Conservation (phyloP, 805 yeast genomes). For the Saccharomycopsis sp. region DNA sequence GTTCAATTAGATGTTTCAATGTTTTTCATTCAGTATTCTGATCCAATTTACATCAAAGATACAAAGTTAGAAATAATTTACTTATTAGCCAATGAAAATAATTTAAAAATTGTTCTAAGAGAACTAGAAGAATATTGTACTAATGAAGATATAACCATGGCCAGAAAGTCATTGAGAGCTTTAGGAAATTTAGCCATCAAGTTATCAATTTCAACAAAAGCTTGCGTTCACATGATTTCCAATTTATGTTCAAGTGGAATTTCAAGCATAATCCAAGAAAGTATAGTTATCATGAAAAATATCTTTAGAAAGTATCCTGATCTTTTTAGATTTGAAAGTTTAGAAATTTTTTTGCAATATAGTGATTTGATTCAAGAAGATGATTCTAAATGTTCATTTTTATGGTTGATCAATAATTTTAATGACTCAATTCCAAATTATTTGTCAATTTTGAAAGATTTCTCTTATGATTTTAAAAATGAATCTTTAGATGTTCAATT, state of each 20-base stretch:
- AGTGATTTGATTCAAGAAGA: slow-evolving; percentile 45
- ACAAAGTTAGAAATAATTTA: slow-evolving; percentile 84
- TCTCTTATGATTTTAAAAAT: slow-evolving; percentile 39
- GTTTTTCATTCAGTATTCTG: slow-evolving; percentile 76
- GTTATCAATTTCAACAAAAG: slow-evolving; percentile 22
- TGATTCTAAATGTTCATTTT: slow-evolving; percentile 64
- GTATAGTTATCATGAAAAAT: slow-evolving; percentile 62
- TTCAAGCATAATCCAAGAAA: slow-evolving; percentile 70
- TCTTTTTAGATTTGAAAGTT: background rate
- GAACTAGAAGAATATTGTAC: slow-evolving; percentile 82
- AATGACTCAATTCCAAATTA: slow-evolving; percentile 46
- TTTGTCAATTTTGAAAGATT: slow-evolving; percentile 15
- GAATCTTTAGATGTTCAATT: slow-evolving; percentile 69
- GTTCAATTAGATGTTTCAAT: slow-evolving; percentile 55
- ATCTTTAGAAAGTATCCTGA: slow-evolving; percentile 67
- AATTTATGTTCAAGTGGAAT: slow-evolving; percentile 31
- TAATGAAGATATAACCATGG: slow-evolving; percentile 78
- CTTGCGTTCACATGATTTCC: slow-evolving; percentile 37
- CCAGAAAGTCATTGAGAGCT: slow-evolving; percentile 77
- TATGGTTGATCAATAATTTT: slow-evolving; percentile 87
- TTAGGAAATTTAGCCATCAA: slow-evolving; percentile 83
- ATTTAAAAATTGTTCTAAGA: slow-evolving; percentile 48
- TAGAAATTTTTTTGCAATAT: background rate
- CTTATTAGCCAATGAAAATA: slow-evolving; percentile 56
- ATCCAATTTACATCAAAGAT: slow-evolving; percentile 80